phyloP scores from a whole-genome alignment of 371 early-diverging fungal genomes.

The Batkoa obscura region DNA sequence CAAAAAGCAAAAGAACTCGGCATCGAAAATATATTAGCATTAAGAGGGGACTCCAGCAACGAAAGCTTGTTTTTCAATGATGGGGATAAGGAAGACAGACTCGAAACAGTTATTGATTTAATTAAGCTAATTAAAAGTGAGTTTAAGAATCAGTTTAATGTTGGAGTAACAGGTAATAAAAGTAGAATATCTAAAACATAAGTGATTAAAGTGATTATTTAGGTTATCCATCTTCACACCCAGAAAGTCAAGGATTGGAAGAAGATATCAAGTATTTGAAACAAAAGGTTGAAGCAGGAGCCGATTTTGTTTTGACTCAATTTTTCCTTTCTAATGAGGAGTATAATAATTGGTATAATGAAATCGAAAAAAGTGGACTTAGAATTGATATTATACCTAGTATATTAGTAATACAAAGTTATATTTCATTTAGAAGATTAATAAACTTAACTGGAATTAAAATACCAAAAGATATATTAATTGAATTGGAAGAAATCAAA shows the following conservation, averaged over 20 bases:
- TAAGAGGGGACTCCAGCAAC: conserved; percentile 46
- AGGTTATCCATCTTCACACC: conserved; percentile 89
- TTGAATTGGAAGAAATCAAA: conserved; percentile 10
- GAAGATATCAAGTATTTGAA: conserved; percentile 48
- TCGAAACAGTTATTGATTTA: conserved; percentile 79
- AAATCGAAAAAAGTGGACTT: conserved; percentile 26
- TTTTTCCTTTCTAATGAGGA: conserved; percentile 68
- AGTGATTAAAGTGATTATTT: background rate
- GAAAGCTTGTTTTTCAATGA: background rate
- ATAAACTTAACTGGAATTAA: conserved; percentile 55
- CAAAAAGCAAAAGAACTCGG: conserved; percentile 67
- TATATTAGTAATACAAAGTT: conserved; percentile 85
- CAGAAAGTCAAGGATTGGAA: conserved; percentile 29
- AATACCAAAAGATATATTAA: conserved; percentile 48
- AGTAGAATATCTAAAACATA: background rate
- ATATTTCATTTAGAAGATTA: conserved; percentile 75
- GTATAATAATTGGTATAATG: conserved; percentile 44
- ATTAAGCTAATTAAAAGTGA: conserved; percentile 68
- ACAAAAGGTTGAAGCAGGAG: conserved; percentile 77
- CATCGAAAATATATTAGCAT: conserved; percentile 81
- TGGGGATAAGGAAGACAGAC: conserved; percentile 27
- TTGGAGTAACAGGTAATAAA: conserved; percentile 67
- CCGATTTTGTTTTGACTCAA: conserved; percentile 91
- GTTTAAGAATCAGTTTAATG: conserved; percentile 84
- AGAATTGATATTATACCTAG: conserved; percentile 79